These are phyloP conservation scores for Pulveroboletus frians DNA, from an alignment of 768 basidiomycete genomes.

Conservation along the genomic window DNA sequence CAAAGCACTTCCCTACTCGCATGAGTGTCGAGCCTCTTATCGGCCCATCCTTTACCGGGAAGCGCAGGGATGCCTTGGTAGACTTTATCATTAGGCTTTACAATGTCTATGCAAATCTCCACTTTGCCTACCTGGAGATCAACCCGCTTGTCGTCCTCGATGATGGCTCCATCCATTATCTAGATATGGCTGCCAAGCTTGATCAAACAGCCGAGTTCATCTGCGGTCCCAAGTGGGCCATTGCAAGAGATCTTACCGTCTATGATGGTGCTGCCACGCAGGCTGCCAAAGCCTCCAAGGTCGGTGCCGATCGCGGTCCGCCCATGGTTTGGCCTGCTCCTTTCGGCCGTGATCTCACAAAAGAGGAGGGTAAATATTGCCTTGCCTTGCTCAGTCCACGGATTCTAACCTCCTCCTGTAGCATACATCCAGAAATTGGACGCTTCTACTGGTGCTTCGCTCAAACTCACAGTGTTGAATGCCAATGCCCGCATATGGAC, in stretches of 20 bases:
- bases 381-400: background rate
- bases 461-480: slow-evolving; percentile 97
- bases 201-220: slow-evolving; percentile 99
- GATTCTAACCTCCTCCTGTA: slow-evolving; percentile 1
- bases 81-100: slow-evolving; percentile 96
- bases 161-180: slow-evolving; percentile 77
- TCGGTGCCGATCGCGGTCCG: slow-evolving; percentile 89
- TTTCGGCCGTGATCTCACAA: slow-evolving; percentile 95
- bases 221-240: slow-evolving; percentile 97
- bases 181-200: slow-evolving; percentile 99
- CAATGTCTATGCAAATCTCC: slow-evolving; percentile 96
- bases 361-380: slow-evolving; percentile 60
- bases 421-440: slow-evolving; percentile 99
- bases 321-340: slow-evolving; percentile 97
- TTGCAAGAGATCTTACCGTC: slow-evolving; percentile 84
- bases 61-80: slow-evolving; percentile 85
- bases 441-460: slow-evolving; percentile 92
- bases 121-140: slow-evolving; percentile 99
- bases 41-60: slow-evolving; percentile 65
- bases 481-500: slow-evolving; percentile 96
- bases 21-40: slow-evolving; percentile 77
- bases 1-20: slow-evolving; percentile 73
- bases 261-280: slow-evolving; percentile 46
- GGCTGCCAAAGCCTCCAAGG: slow-evolving; percentile 39
- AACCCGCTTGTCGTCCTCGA: slow-evolving; percentile 97